phyloP scores from a whole-genome alignment of 164 flowering plant genomes.

The Santalum album region DNA sequence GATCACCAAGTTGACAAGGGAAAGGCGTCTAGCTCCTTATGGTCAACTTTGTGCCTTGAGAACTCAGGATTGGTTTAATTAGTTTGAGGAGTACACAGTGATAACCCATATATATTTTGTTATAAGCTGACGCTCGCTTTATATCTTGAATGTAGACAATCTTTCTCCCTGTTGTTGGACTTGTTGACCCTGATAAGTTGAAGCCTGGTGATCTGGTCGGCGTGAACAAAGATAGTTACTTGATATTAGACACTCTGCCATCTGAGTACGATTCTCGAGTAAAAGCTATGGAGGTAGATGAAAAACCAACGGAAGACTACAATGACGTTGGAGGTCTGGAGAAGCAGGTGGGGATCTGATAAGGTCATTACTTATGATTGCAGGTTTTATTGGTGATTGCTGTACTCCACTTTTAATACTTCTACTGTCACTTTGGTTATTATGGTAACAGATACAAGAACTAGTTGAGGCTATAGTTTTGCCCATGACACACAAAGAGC shows the following conservation, averaged over 20 bases:
- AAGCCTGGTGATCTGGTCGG: slow-evolving; percentile 98
- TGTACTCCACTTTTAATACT: neutral
- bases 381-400: neutral
- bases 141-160: slow-evolving; percentile 54
- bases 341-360: slow-evolving; percentile 53
- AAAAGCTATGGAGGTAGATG: slow-evolving; percentile 99
- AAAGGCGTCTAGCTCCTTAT: no score
- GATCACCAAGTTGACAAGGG: no score
- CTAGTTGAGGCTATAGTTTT: slow-evolving; percentile 93
- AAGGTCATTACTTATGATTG: neutral
- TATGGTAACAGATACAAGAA: slow-evolving; percentile 76
- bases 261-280: slow-evolving; percentile 96
- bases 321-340: slow-evolving; percentile 95
- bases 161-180: slow-evolving; percentile 91
- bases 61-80: no score
- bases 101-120: neutral
- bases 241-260: slow-evolving; percentile 90
- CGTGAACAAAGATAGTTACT: slow-evolving; percentile 92
- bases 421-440: neutral
- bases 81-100: no score
- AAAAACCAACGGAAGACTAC: slow-evolving; percentile 97
- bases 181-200: slow-evolving; percentile 85
- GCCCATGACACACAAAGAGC: slow-evolving; percentile 95
- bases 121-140: neutral
- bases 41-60: no score